These are phyloP conservation scores for Claviceps sp. DNA, from an alignment of 2,329 filamentous ascomycete genomes.

Conservation along the genomic window DNA sequence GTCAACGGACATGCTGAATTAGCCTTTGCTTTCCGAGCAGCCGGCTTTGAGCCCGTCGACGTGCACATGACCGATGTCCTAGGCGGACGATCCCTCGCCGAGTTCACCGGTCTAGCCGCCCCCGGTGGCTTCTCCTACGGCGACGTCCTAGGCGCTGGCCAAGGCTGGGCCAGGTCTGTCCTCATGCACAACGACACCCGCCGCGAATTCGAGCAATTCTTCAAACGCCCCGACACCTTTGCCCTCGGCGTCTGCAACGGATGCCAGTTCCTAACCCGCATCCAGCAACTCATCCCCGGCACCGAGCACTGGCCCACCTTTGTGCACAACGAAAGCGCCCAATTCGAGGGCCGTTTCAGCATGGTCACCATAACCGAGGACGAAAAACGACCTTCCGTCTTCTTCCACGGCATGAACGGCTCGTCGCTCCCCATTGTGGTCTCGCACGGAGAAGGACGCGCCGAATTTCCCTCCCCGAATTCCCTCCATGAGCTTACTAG, in stretches of 20 bases:
- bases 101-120: conserved; percentile 81
- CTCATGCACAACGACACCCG: conserved; percentile 68
- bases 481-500: conserved; percentile 42
- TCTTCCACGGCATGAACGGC: conserved; percentile 78
- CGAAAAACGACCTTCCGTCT: conserved; percentile 51
- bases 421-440: conserved; percentile 74
- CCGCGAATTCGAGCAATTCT: conserved; percentile 71
- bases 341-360: conserved; percentile 78
- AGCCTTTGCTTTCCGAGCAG: conserved; percentile 87
- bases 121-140: conserved; percentile 96
- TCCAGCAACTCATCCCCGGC: conserved; percentile 74
- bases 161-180: conserved; percentile 91
- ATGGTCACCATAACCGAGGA: conserved; percentile 68
- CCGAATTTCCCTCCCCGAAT: conserved; percentile 47
- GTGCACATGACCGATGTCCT: conserved; percentile 95
- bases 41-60: conserved; percentile 84
- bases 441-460: conserved; percentile 83
- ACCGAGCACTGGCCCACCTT: conserved; percentile 74
- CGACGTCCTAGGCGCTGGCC: conserved; percentile 74
- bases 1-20: conserved; percentile 96
- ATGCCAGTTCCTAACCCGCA: conserved; percentile 80
- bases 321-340: conserved; percentile 69
- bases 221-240: conserved; percentile 80
- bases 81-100: conserved; percentile 62
- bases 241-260: conserved; percentile 92